Evolutionary conservation across 768 basidiomycete species (phyloP).

Genomic region (Pleurotus platypus): DNA sequence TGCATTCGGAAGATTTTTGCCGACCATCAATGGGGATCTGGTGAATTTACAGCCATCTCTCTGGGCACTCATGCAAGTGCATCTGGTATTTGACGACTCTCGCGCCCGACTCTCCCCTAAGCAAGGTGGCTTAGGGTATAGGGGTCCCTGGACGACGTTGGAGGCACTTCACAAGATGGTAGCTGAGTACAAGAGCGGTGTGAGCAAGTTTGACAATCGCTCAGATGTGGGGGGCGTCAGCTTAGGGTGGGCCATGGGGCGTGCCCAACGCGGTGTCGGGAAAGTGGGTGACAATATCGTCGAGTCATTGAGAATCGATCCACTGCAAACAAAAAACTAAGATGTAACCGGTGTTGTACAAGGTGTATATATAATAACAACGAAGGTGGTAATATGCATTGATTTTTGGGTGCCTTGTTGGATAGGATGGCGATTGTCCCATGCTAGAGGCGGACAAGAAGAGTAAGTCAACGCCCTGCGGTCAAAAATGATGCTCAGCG

Average conservation of each 20-base stretch:
- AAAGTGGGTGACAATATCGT: conserved; percentile 24
- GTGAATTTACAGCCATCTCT: conserved; percentile 58
- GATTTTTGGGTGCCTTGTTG: too few species aligned
- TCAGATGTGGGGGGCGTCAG: conserved; percentile 42
- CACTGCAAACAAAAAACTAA: conserved; percentile 15
- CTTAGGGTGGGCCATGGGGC: conserved; percentile 34
- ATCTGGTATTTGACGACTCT: conserved; percentile 65
- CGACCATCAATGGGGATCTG: conserved; percentile 43
- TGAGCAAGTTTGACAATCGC: conserved; percentile 32
- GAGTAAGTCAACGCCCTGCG: too few species aligned
- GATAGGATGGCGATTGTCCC: too few species aligned
- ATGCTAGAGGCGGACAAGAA: too few species aligned
- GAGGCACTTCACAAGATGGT: conserved; percentile 57
- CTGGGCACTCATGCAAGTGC: conserved; percentile 48
- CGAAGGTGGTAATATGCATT: neutral
- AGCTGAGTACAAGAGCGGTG: conserved; percentile 40
- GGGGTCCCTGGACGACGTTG: conserved; percentile 53
- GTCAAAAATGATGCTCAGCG: too few species aligned
- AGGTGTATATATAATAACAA: neutral
- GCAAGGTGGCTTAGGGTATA: conserved; percentile 63
- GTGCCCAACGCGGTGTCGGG: conserved; percentile 22
- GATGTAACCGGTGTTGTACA: neutral
- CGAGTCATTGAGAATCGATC: conserved; percentile 23
- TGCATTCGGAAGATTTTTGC: conserved; percentile 35
- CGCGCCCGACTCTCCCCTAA: conserved; percentile 50